Conservation (phyloP, 129 eudicot species). For the Centaurea solstitialis region DNA sequence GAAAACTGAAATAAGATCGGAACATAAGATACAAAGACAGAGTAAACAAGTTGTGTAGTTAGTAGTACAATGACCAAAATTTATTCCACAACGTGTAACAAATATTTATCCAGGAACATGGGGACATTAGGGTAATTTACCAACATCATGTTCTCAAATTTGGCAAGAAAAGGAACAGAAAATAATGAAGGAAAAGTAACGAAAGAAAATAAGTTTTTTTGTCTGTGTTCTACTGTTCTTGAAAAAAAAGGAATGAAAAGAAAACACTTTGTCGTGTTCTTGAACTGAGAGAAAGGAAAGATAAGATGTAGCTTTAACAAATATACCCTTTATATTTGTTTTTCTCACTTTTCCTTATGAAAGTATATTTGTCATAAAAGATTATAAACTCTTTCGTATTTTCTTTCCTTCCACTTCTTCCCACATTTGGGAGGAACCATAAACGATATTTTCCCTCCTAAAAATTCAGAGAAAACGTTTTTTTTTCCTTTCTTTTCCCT, state of each 20-base stretch:
- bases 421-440: background rate
- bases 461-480: no score
- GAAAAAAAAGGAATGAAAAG: background rate
- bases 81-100: background rate
- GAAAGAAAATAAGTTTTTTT: background rate
- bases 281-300: background rate
- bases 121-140: background rate
- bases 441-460: background rate
- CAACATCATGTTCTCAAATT: background rate
- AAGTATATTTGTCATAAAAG: background rate
- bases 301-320: background rate
- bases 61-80: background rate
- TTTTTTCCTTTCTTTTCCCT: background rate
- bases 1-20: background rate
- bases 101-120: background rate
- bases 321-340: background rate
- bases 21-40: conserved; percentile 1
- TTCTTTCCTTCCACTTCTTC: background rate
- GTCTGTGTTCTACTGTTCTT: no score
- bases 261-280: background rate
- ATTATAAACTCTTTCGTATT: background rate
- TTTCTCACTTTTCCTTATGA: background rate
- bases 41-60: background rate
- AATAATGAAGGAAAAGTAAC: background rate
- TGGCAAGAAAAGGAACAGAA: background rate